Evolutionary conservation across 176 grass and related monocot genomes (phyloP).

Genomic region (Tuctoria greenei): DNA sequence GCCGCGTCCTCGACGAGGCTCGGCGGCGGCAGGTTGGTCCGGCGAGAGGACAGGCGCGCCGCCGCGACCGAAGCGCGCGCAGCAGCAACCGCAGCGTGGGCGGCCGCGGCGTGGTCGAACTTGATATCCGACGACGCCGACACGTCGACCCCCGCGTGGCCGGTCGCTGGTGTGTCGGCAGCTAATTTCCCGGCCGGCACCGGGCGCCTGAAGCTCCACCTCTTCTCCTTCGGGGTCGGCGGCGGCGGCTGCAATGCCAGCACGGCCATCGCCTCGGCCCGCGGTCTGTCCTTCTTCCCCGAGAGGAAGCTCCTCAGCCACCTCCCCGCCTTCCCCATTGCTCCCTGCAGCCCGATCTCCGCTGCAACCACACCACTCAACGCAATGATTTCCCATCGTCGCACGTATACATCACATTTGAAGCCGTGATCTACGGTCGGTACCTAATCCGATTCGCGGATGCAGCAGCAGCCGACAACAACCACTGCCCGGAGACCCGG

Average conservation of each 20-base stretch:
- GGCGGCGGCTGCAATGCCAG: slow-evolving; percentile 17
- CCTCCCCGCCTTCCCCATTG: slow-evolving; percentile 67
- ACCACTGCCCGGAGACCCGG: not conserved
- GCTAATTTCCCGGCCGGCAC: not conserved
- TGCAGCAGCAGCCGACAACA: slow-evolving; percentile 14
- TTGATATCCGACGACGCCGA: slow-evolving; percentile 6
- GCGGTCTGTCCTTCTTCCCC: slow-evolving; percentile 45
- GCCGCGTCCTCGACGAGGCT: slow-evolving; percentile 46
- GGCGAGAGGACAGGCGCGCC: slow-evolving; percentile 43
- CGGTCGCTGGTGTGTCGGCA: not conserved
- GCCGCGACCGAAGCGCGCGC: slow-evolving; percentile 61
- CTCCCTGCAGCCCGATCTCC: not conserved
- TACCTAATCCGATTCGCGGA: slow-evolving; percentile 18
- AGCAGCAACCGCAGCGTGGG: slow-evolving; percentile 53
- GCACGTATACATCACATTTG: not conserved
- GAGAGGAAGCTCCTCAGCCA: slow-evolving; percentile 73
- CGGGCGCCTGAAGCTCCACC: slow-evolving; percentile 73
- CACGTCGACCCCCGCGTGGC: not conserved
- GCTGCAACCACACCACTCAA: not conserved
- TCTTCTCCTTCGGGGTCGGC: slow-evolving; percentile 47
- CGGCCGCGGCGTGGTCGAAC: slow-evolving; percentile 57
- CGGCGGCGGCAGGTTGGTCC: slow-evolving; percentile 8
- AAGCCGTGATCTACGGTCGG: not conserved
- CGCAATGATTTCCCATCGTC: not conserved
- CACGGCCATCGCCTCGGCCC: slow-evolving; percentile 11